These are phyloP conservation scores for Mucor sp. DNA, from an alignment of 371 early-diverging fungal species.

Conservation along the genomic window DNA sequence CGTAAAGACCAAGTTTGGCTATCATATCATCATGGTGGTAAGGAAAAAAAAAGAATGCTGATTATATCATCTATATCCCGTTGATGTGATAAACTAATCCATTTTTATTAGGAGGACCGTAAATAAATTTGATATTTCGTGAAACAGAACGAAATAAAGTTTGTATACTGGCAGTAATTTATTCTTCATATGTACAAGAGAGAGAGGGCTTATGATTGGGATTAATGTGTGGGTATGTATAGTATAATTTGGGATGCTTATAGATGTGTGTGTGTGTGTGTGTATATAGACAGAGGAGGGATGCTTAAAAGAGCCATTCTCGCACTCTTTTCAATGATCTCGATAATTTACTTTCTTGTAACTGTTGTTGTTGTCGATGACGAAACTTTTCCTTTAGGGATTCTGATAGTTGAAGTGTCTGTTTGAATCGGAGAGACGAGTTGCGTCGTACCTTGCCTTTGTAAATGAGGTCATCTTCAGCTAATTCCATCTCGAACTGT, in stretches of 20 bases:
- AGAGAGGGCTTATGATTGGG: not conserved
- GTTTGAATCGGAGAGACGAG: constrained; percentile 28
- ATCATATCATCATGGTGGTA: constrained; percentile 91
- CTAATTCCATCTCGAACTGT: constrained; percentile 31
- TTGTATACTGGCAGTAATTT: constrained; percentile 3
- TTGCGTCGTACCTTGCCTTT: constrained; percentile 17
- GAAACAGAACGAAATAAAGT: constrained; percentile 1
- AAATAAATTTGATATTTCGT: constrained; percentile 10
- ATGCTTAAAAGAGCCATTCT: constrained; percentile 14
- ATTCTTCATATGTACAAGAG: not conserved
- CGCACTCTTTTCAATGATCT: constrained; percentile 19
- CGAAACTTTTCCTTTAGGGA: constrained; percentile 20
- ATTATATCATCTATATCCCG: not conserved
- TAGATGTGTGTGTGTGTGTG: no score
- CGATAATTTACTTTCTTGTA: constrained; percentile 24
- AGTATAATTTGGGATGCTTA: not conserved
- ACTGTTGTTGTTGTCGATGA: constrained; percentile 23
- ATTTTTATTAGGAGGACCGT: constrained; percentile 12
- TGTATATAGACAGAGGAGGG: not conserved
- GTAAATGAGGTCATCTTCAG: constrained; percentile 33
- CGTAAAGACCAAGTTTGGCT: constrained; percentile 62
- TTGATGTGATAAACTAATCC: not conserved
- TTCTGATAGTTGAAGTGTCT: constrained; percentile 14
- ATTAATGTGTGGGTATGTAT: not conserved
- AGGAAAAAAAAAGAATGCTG: constrained; percentile 1